Base-by-base conservation (phyloP, 1,284 basidiomycete genomes). In the Boletellus deceptivus region DNA sequence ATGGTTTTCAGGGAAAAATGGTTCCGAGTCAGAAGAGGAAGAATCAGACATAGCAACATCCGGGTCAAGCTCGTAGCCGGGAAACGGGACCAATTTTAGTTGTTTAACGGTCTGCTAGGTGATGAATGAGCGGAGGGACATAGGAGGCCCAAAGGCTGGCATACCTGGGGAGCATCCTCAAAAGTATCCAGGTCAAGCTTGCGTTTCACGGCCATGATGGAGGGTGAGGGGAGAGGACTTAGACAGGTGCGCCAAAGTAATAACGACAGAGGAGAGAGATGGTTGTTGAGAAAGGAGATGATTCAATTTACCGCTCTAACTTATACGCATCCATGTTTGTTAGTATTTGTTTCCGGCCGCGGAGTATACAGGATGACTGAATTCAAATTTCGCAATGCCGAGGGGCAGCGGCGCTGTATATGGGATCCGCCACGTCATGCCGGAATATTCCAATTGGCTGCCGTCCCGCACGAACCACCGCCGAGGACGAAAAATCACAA, bases 21-120 rank as follows among this genome's bases (percentile, higher is more conserved):
- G 76, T 55, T 82, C 79, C 64, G 75, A 73, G 58, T 86, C 82
- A 63, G 73, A 77, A 48, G 71, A 68, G 46, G 72, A 72, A 43
- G 67, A 71, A 58, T 80, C 78, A 59, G 77, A 80, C 89, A 91
- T 89, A 59, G 76, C 72, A 54, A 83, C 75, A 62, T 90, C 87
- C 60, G 73, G 69, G 67, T 86, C 82, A 54, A 70, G 65, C 55
- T 80, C 75, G 56, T 73, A 76, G 59, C 80, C 76, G 46, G 87
- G 86, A 68, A 88, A 89, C 40, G 84, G 83, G 53, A 88, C 72
- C 54, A 86, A 75, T 72, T 85, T 89, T 38, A 85, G 57, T 65
- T 89, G 84, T 68, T 90, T 89, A 38, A 74, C 70, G 58, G 76
- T 74, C 79, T 83, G 62, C 39, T 42, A 27, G 6, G 50, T 43